phyloP scores from a whole-genome alignment of 179 eudicot species.

The Spinacia oleracea region DNA sequence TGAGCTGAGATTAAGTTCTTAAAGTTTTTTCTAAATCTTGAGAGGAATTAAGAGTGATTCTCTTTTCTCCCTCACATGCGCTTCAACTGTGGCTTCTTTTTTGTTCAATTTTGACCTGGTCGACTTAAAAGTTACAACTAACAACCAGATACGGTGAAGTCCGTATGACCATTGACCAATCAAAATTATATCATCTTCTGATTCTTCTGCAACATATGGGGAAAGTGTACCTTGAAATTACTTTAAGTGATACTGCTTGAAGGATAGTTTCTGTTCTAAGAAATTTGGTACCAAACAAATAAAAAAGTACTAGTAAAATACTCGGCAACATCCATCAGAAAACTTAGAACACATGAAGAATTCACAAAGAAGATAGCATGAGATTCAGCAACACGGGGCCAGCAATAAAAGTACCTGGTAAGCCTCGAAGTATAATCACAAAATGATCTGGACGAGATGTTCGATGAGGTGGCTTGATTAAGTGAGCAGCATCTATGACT shows the following conservation, averaged over 20 bases:
- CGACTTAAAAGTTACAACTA: neutral
- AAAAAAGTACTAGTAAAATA: neutral
- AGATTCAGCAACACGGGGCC: neutral
- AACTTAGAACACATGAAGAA: neutral
- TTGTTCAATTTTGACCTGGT: neutral
- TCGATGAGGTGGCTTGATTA: constrained; percentile 85
- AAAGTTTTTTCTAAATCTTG: neutral
- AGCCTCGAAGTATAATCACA: constrained; percentile 92
- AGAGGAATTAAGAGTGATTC: neutral
- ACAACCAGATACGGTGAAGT: neutral
- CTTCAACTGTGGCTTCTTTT: neutral
- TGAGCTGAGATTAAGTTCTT: neutral
- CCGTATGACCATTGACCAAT: neutral
- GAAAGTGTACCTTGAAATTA: neutral
- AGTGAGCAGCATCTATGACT: constrained; percentile 62
- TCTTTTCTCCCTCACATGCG: neutral
- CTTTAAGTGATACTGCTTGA: neutral
- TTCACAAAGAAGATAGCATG: neutral
- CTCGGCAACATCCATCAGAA: neutral
- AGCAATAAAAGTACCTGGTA: constrained; percentile 64
- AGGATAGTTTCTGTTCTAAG: neutral
- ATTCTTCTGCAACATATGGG: neutral
- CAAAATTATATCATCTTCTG: neutral
- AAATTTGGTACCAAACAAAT: neutral
- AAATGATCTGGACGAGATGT: constrained; percentile 89